Conservation (phyloP, 148 eudicot species). For the Drosera capensis region DNA sequence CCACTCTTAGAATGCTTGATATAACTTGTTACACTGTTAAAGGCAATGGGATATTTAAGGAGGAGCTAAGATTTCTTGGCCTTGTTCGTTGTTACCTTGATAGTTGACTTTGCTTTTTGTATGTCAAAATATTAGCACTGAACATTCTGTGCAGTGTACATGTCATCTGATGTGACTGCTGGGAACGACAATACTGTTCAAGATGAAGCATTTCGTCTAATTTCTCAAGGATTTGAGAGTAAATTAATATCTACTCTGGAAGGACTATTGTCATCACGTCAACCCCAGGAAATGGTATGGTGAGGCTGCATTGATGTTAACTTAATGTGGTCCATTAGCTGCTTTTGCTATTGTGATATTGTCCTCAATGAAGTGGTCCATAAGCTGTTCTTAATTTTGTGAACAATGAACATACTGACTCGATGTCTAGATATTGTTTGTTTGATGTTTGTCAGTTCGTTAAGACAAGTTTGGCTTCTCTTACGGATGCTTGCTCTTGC, state of each 20-base stretch:
- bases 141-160: constrained; percentile 41
- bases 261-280: constrained; percentile 32
- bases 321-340: neutral
- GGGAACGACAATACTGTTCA: constrained; percentile 20
- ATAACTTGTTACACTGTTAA: neutral
- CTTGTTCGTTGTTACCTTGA: too few relatives aligned
- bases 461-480: too few relatives aligned
- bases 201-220: constrained; percentile 41
- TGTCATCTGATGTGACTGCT: constrained; percentile 25
- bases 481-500: too few relatives aligned
- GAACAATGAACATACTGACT: too few relatives aligned
- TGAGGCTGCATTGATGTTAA: constrained; percentile 1
- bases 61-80: too few relatives aligned
- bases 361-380: too few relatives aligned
- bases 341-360: too few relatives aligned
- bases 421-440: too few relatives aligned
- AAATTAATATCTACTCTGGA: constrained; percentile 42
- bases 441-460: too few relatives aligned
- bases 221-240: constrained; percentile 69
- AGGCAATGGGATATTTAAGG: too few relatives aligned
- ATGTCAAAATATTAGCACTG: neutral
- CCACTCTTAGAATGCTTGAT: neutral
- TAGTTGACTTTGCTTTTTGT: neutral
- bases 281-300: constrained; percentile 78
- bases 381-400: too few relatives aligned